Evolutionary conservation across 2,329 filamentous ascomycete genomes (phyloP).

Genomic region (Apiospora kogelbergensis): DNA sequence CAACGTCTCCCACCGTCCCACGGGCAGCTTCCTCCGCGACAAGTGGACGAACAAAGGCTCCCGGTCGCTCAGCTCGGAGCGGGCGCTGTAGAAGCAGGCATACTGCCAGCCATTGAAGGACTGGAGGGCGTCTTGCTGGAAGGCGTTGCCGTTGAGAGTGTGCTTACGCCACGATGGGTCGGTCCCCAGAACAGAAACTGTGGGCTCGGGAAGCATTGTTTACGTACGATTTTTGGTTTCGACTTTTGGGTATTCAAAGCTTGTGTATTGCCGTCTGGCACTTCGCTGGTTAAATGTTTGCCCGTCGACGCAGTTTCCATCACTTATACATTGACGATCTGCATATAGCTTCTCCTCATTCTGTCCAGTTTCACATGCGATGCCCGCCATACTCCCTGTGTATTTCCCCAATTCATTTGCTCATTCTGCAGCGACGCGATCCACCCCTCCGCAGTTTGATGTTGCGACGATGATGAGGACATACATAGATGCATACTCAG

Average conservation of each 20-base stretch:
- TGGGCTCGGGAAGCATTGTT: constrained; percentile 30
- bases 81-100: constrained; percentile 42
- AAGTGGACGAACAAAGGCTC: constrained; percentile 45
- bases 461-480: neutral
- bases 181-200: constrained; percentile 32
- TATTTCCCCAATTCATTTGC: neutral
- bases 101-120: constrained; percentile 50
- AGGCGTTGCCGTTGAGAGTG: constrained; percentile 46
- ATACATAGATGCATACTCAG: too few species aligned
- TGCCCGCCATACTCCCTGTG: neutral
- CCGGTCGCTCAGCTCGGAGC: neutral
- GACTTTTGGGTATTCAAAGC: neutral
- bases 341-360: neutral
- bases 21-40: constrained; percentile 41
- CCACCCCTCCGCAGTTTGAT: neutral
- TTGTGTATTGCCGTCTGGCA: neutral
- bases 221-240: neutral
- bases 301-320: neutral
- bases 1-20: constrained; percentile 43
- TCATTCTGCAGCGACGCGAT: neutral
- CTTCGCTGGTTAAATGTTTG: neutral
- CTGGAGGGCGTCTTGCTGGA: constrained; percentile 48
- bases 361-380: neutral
- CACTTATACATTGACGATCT: neutral
- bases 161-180: constrained; percentile 36